phyloP scores from a whole-genome alignment of 2,329 filamentous ascomycete genomes.

The Curvularia eragrostidis region DNA sequence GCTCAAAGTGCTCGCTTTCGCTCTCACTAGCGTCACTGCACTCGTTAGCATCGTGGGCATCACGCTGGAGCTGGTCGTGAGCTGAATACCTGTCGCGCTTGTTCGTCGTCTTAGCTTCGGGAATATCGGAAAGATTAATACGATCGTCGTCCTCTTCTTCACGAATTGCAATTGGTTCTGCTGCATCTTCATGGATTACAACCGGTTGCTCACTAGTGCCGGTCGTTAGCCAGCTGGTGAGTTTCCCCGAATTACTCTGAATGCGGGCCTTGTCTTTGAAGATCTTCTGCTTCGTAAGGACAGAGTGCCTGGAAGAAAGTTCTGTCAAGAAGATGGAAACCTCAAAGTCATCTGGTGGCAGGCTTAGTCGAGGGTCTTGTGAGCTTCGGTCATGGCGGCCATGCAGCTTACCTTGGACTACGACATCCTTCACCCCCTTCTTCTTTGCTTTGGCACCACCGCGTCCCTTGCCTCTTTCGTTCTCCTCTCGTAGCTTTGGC shows the following conservation, averaged over 20 bases:
- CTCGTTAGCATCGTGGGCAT: constrained; percentile 19
- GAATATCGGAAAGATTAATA: constrained; percentile 63
- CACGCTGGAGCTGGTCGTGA: constrained; percentile 25
- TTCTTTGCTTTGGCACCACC: constrained; percentile 67
- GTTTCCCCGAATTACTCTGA: constrained; percentile 55
- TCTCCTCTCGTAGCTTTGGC: constrained; percentile 90
- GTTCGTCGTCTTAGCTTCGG: constrained; percentile 49
- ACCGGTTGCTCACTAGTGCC: constrained; percentile 53
- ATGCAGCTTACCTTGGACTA: constrained; percentile 71
- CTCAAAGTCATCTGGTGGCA: constrained; percentile 84
- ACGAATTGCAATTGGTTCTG: constrained; percentile 55
- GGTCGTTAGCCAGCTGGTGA: constrained; percentile 55
- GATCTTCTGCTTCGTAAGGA: constrained; percentile 84
- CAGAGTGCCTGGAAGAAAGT: constrained; percentile 80
- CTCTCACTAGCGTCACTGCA: constrained; percentile 36
- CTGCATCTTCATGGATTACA: constrained; percentile 52
- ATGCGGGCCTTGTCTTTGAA: constrained; percentile 58
- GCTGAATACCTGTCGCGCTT: constrained; percentile 21
- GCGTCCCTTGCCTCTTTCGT: constrained; percentile 67
- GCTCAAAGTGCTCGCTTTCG: constrained; percentile 46
- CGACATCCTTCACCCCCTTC: constrained; percentile 88
- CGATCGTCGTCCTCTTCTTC: constrained; percentile 66
- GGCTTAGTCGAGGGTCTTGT: constrained; percentile 18
- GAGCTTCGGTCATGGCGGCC: background rate
- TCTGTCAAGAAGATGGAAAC: constrained; percentile 93